Percentiles rank a stretch among this genome's conserved stretches.
Evolutionary conservation across 2,329 filamentous ascomycete genomes (phyloP).

Genomic region (Phaeosphaeria sp.): DNA sequence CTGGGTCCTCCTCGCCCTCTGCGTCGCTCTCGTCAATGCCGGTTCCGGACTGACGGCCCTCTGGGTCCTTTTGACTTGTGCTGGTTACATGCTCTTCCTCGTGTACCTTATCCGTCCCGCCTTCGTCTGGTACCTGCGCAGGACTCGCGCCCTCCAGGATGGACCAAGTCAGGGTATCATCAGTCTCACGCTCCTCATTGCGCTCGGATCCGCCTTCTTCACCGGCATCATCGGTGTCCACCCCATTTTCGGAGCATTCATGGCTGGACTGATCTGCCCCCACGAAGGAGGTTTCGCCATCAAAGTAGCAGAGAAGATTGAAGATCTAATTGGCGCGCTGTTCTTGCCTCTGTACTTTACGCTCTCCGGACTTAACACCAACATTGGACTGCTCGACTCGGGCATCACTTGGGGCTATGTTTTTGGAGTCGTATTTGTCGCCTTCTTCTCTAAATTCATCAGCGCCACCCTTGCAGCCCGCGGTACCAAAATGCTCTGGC

Average conservation of each 20-base stretch:
- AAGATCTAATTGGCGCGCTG: constrained; percentile 84
- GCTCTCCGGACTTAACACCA: constrained; percentile 85
- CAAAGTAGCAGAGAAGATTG: constrained; percentile 90
- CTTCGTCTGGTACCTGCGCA: constrained; percentile 76
- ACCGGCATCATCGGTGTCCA: constrained; percentile 91
- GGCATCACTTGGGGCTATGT: constrained; percentile 92
- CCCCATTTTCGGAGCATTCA: constrained; percentile 91
- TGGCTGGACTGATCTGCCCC: constrained; percentile 87
- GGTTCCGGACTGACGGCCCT: constrained; percentile 81
- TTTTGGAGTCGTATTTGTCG: constrained; percentile 78
- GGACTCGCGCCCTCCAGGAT: constrained; percentile 80
- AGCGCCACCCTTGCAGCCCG: constrained; percentile 82
- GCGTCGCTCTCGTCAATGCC: constrained; percentile 91
- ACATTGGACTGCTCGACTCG: constrained; percentile 81
- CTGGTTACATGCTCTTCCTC: constrained; percentile 79
- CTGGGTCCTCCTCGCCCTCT: constrained; percentile 92
- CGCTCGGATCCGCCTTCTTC: constrained; percentile 82
- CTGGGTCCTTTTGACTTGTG: constrained; percentile 78
- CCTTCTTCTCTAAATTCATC: constrained; percentile 83
- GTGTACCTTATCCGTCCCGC: constrained; percentile 74
- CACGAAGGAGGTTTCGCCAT: constrained; percentile 91
- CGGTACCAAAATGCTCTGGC: constrained; percentile 80
- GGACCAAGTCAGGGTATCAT: constrained; percentile 88
- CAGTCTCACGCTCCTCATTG: constrained; percentile 79
- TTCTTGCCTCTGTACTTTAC: constrained; percentile 94